Percentiles rank a stretch among this genome's conserved stretches.
Conservation (phyloP, 2,329 filamentous ascomycete species). For the Nemania sp. region DNA sequence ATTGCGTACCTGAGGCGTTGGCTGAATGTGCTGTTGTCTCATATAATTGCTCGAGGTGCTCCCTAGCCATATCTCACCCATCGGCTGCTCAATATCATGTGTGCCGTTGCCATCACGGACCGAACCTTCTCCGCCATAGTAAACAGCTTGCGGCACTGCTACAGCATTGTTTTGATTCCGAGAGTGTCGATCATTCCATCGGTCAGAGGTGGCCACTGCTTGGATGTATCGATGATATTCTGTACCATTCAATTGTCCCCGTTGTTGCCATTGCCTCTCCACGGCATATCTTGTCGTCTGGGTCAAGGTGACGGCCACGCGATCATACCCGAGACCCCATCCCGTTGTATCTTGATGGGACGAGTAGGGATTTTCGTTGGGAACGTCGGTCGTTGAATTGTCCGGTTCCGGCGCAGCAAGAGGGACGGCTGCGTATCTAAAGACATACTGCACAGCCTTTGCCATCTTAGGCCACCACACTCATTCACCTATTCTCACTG, state of each 20-base stretch:
- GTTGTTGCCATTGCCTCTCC: conserved; percentile 19
- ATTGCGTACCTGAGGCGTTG: not conserved
- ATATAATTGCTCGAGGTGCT: conserved; percentile 2
- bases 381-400: conserved; percentile 3
- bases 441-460: conserved; percentile 23
- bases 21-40: conserved; percentile 10
- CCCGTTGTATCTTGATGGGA: conserved; percentile 4
- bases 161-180: conserved; percentile 5
- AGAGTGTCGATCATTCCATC: conserved; percentile 17
- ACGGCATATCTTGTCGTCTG: conserved; percentile 8
- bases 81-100: conserved; percentile 3
- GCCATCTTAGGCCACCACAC: conserved; percentile 28
- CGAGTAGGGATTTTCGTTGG: conserved; percentile 19
- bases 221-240: conserved; percentile 4
- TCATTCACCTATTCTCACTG: conserved; percentile 17
- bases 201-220: not conserved
- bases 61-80: not conserved
- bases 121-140: conserved; percentile 15
- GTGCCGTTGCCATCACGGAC: conserved; percentile 7
- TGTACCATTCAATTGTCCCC: not conserved
- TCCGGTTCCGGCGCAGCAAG: conserved; percentile 12
- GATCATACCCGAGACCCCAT: conserved; percentile 12
- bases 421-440: conserved; percentile 23
- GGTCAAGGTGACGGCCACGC: not conserved
- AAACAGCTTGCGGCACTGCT: conserved; percentile 20